phyloP scores from a whole-genome alignment of 768 basidiomycete genomes.

The Grammothele lineata region DNA sequence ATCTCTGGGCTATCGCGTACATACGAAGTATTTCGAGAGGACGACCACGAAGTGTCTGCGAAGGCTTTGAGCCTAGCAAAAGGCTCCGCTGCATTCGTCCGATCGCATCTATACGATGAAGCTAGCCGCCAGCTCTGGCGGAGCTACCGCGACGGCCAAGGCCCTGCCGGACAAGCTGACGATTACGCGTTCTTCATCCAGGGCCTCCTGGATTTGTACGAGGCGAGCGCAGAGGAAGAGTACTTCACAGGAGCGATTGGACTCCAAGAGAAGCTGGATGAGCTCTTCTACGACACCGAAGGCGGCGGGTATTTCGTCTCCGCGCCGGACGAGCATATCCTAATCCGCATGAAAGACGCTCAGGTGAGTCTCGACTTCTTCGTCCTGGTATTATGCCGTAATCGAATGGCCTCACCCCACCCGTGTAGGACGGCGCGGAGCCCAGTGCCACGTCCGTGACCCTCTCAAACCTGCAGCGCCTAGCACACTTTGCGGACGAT shows the following conservation, averaged over 20 bases:
- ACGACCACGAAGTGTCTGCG: background rate
- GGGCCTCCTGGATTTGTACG: conserved; percentile 35
- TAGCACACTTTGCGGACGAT: conserved; percentile 23
- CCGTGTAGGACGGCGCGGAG: conserved; percentile 27
- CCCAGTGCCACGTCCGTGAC: conserved; percentile 25
- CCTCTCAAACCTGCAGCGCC: conserved; percentile 25
- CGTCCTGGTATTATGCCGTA: background rate
- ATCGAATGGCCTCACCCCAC: background rate
- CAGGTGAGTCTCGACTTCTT: conserved; percentile 9
- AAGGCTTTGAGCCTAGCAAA: conserved; percentile 14
- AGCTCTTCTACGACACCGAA: conserved; percentile 35
- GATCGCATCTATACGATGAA: conserved; percentile 16
- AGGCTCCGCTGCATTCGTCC: conserved; percentile 16
- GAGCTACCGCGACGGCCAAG: conserved; percentile 33
- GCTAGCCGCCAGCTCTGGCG: conserved; percentile 23
- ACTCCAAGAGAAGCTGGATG: conserved; percentile 35
- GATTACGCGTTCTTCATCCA: conserved; percentile 37
- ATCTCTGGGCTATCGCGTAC: conserved; percentile 22
- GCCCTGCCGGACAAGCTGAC: conserved; percentile 34
- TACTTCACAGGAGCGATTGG: conserved; percentile 30
- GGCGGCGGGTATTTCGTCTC: conserved; percentile 38
- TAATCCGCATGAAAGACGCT: conserved; percentile 36
- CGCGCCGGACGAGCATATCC: conserved; percentile 31
- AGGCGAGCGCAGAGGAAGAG: conserved; percentile 31
- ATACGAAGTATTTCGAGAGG: conserved; percentile 10